phyloP scores from a whole-genome alignment of 371 early-diverging fungal species.

The Mortierella sp. region DNA sequence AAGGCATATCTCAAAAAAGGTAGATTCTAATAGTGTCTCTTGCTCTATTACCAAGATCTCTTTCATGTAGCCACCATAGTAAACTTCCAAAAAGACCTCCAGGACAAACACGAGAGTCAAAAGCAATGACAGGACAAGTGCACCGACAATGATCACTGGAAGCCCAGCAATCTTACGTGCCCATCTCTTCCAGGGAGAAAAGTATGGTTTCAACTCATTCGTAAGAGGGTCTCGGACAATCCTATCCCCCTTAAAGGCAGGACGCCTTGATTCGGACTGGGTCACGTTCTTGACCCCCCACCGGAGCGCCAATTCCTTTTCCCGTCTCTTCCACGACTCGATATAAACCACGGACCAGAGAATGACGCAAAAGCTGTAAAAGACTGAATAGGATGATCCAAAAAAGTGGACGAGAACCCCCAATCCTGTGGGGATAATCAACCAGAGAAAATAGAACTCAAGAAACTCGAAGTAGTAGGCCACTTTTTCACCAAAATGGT shows the following conservation, averaged over 20 bases:
- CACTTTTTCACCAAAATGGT: slow-evolving; percentile 89
- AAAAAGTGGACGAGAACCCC: slow-evolving; percentile 72
- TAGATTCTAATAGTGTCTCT: too few relatives aligned
- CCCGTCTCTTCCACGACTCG: slow-evolving; percentile 82
- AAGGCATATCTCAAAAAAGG: background rate
- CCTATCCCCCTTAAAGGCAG: slow-evolving; percentile 73
- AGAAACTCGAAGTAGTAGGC: slow-evolving; percentile 93
- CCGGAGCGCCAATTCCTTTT: slow-evolving; percentile 70
- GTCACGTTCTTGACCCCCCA: slow-evolving; percentile 81
- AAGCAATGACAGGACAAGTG: slow-evolving; percentile 67
- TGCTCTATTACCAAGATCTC: slow-evolving; percentile 29
- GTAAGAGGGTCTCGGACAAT: slow-evolving; percentile 72
- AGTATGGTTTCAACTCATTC: slow-evolving; percentile 74
- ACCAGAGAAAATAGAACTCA: slow-evolving; percentile 82
- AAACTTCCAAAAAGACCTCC: slow-evolving; percentile 81
- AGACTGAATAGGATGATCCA: slow-evolving; percentile 64
- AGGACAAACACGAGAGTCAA: slow-evolving; percentile 75
- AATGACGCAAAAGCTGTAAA: slow-evolving; percentile 72
- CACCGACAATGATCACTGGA: slow-evolving; percentile 71
- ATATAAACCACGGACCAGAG: slow-evolving; percentile 78
- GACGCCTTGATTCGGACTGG: slow-evolving; percentile 66
- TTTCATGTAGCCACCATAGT: slow-evolving; percentile 77
- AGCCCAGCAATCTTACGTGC: slow-evolving; percentile 63
- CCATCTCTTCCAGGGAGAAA: slow-evolving; percentile 75
- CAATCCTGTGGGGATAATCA: slow-evolving; percentile 70